Conservation (phyloP, 345 rosid species). For the Anastatica hierochuntica region DNA sequence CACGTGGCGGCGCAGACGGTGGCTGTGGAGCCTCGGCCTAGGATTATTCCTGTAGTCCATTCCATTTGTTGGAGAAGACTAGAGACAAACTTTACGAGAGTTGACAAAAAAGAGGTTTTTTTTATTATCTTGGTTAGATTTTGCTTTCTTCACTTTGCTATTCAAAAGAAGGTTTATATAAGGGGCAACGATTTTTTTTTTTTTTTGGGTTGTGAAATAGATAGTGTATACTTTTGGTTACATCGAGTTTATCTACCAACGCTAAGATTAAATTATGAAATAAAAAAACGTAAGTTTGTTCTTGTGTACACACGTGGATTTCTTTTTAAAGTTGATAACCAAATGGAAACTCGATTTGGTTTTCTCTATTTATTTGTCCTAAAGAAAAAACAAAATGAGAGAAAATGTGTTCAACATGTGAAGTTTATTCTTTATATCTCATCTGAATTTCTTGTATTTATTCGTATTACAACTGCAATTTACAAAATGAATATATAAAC, state of each 20-base stretch:
- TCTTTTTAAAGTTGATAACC: constrained; percentile 22
- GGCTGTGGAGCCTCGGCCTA: constrained; percentile 76
- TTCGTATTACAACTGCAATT: too few relatives aligned
- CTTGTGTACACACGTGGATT: constrained; percentile 25
- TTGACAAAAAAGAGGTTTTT: neutral
- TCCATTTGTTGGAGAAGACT: constrained; percentile 32
- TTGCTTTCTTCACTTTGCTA: constrained; percentile 4
- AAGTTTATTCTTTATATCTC: too few relatives aligned
- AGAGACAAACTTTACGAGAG: neutral
- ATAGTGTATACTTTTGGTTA: constrained; percentile 32
- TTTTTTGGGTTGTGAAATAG: constrained; percentile 6
- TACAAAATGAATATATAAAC: too few relatives aligned
- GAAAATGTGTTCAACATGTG: neutral
- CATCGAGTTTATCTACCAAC: constrained; percentile 27
- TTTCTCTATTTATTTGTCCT: neutral
- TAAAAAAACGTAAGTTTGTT: constrained; percentile 5
- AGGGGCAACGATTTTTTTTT: neutral
- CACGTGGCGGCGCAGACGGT: constrained; percentile 49
- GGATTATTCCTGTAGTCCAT: constrained; percentile 58
- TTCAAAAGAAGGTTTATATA: constrained; percentile 19
- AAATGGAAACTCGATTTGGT: constrained; percentile 15
- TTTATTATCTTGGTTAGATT: neutral
- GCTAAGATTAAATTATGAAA: neutral
- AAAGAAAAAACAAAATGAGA: neutral
- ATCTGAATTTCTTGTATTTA: too few relatives aligned